Conservation (phyloP, 2,329 filamentous ascomycete genomes). For the Ophioceras dolichostomum region DNA sequence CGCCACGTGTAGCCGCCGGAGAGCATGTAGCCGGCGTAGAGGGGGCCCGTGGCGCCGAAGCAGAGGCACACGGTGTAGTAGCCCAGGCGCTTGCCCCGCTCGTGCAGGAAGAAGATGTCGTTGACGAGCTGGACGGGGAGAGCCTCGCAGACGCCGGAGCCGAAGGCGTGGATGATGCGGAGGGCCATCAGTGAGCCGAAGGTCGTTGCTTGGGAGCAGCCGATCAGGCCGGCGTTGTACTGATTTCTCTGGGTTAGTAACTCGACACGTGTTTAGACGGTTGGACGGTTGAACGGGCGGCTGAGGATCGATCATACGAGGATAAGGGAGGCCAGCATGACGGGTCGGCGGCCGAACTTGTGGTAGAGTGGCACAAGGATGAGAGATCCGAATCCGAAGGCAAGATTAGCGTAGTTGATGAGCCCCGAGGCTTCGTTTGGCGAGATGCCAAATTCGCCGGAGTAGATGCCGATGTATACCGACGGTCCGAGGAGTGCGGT, state of each 20-base stretch:
- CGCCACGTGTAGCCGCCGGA: constrained; percentile 44
- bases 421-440: constrained; percentile 38
- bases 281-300: neutral
- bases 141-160: constrained; percentile 29
- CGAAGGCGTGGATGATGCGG: constrained; percentile 25
- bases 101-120: constrained; percentile 33
- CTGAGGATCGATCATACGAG: constrained; percentile 15
- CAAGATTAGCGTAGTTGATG: constrained; percentile 47
- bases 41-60: constrained; percentile 39
- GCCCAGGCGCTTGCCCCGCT: constrained; percentile 39
- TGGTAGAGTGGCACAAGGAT: constrained; percentile 45
- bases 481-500: constrained; percentile 42
- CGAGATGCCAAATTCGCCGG: constrained; percentile 36
- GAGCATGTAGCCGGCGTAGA: constrained; percentile 51
- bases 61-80: constrained; percentile 51
- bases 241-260: constrained; percentile 4
- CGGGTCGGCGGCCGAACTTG: constrained; percentile 28
- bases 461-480: constrained; percentile 43
- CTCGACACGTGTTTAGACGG: neutral
- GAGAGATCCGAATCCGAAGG: constrained; percentile 44
- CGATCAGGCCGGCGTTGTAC: constrained; percentile 27
- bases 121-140: constrained; percentile 32
- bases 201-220: constrained; percentile 20
- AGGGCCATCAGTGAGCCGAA: constrained; percentile 25
- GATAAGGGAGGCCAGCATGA: constrained; percentile 27